phyloP scores from a whole-genome alignment of 768 basidiomycete genomes.

The Boletus subparvulus region DNA sequence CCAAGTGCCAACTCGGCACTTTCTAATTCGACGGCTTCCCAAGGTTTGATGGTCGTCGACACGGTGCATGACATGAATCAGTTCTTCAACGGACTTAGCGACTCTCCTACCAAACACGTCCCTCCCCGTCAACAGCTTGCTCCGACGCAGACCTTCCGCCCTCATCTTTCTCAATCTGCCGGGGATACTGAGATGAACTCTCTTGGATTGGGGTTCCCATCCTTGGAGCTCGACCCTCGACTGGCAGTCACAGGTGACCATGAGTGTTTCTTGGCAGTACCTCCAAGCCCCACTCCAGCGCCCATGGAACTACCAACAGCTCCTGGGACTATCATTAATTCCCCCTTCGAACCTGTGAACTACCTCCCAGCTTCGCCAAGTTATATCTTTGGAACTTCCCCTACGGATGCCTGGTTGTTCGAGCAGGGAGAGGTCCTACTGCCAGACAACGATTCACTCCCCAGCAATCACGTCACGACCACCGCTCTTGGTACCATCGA shows the following conservation, averaged over 20 bases:
- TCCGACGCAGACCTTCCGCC: constrained; percentile 9
- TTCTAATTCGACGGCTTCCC: not conserved
- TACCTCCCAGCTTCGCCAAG: constrained; percentile 4
- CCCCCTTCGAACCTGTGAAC: not conserved
- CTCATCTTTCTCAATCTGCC: constrained; percentile 4
- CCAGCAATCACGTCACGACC: not conserved
- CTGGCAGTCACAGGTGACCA: constrained; percentile 4
- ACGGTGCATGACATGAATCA: constrained; percentile 26
- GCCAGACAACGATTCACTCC: not conserved
- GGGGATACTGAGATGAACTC: not conserved
- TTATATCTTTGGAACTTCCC: not conserved
- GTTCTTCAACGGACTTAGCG: constrained; percentile 27
- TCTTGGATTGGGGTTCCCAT: constrained; percentile 4
- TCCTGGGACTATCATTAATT: not conserved
- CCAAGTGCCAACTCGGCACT: not conserved
- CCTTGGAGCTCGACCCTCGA: constrained; percentile 6
- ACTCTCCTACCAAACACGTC: constrained; percentile 18
- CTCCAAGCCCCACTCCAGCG: constrained; percentile 22
- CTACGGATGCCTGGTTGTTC: constrained; percentile 8
- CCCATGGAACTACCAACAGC: not conserved
- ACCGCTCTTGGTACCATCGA: constrained; percentile 24
- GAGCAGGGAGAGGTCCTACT: not conserved
- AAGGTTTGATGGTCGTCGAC: constrained; percentile 5
- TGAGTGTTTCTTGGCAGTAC: constrained; percentile 29
- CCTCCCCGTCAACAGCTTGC: not conserved